Percentiles rank a stretch among this genome's conserved stretches.
Evolutionary conservation across 2,329 filamentous ascomycete species (phyloP).

Genomic region (Pseudogymnoascus sp.): DNA sequence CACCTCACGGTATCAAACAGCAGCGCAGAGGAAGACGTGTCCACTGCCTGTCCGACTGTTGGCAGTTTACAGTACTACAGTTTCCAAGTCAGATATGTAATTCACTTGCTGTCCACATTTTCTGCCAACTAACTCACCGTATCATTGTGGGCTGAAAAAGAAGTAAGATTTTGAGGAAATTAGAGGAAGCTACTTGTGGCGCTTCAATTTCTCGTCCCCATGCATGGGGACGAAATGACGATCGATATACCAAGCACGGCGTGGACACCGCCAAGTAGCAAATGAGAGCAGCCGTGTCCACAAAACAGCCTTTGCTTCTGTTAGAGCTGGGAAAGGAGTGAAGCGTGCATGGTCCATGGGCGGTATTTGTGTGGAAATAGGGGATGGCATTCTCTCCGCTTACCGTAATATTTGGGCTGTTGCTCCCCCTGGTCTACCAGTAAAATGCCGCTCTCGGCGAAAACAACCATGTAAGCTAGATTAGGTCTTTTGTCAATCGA

Average conservation of each 20-base stretch:
- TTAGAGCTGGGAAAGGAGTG: neutral
- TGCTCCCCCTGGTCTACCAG: neutral
- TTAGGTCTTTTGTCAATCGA: neutral
- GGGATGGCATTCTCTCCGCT: neutral
- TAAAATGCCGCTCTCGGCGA: slow-evolving; percentile 8
- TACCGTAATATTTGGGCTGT: neutral
- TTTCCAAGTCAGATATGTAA: neutral
- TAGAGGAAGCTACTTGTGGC: neutral
- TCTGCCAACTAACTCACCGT: neutral
- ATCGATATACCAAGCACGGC: slow-evolving; percentile 5
- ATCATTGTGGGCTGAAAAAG: neutral
- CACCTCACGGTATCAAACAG: neutral
- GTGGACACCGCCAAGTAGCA: neutral
- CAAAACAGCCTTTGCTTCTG: slow-evolving; percentile 6
- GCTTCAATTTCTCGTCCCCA: neutral
- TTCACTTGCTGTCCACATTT: neutral
- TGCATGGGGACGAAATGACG: slow-evolving; percentile 4
- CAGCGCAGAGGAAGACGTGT: slow-evolving; percentile 1
- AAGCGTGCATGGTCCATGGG: neutral
- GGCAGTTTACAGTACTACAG: neutral
- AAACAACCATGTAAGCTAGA: slow-evolving; percentile 9
- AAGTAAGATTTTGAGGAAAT: neutral
- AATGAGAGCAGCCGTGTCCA: slow-evolving; percentile 4
- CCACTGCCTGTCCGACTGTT: neutral
- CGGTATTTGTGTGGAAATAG: neutral